These are phyloP conservation scores for Obelidium mucronatum DNA, from an alignment of 192 early-diverging fungal genomes.

Conservation along the genomic window DNA sequence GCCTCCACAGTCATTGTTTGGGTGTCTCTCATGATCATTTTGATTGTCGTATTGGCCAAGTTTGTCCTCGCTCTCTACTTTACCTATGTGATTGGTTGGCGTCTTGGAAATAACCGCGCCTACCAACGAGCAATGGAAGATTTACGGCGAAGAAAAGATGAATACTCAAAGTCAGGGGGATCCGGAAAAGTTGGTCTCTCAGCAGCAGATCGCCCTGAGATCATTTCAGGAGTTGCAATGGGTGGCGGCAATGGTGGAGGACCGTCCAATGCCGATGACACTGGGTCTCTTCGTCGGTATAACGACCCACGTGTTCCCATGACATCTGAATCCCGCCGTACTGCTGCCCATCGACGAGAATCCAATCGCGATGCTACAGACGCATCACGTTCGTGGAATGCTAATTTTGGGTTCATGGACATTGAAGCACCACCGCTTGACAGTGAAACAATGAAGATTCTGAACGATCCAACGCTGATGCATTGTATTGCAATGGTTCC, in stretches of 20 bases:
- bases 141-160: constrained; percentile 20
- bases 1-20: constrained; percentile 81
- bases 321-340: constrained; percentile 17
- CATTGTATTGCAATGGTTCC: constrained; percentile 79
- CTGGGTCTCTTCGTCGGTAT: neutral
- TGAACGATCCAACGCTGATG: constrained; percentile 54
- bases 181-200: neutral
- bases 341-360: constrained; percentile 27
- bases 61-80: constrained; percentile 62
- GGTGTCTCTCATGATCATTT: constrained; percentile 68
- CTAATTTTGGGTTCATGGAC: constrained; percentile 47
- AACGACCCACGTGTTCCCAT: neutral
- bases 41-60: constrained; percentile 47
- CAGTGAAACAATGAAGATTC: constrained; percentile 39
- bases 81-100: constrained; percentile 49
- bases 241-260: neutral
- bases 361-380: constrained; percentile 8
- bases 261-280: neutral
- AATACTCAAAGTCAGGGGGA: neutral
- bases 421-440: constrained; percentile 43
- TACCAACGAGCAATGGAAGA: constrained; percentile 38
- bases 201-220: neutral
- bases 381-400: constrained; percentile 48
- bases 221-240: neutral
- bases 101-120: constrained; percentile 43